Conservation (phyloP, 1,284 basidiomycete genomes). For the Rhodotorula sp. region DNA sequence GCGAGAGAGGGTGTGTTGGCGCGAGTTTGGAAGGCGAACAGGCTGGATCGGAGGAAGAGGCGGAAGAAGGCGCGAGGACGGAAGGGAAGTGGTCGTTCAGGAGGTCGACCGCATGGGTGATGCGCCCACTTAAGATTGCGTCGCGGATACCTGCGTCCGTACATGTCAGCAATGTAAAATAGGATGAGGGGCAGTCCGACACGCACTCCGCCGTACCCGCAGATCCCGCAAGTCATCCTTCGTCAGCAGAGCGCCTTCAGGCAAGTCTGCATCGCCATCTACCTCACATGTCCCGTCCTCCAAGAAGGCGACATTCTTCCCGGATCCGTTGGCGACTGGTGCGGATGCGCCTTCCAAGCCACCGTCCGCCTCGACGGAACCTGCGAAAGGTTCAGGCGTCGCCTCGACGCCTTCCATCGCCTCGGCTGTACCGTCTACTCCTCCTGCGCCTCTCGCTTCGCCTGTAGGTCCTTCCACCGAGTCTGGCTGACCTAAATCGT, state of each 20-base stretch:
- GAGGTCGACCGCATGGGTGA: slow-evolving; percentile 65
- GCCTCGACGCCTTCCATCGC: slow-evolving; percentile 36
- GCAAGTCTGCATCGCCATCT: not conserved
- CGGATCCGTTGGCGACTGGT: not conserved
- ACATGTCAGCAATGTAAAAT: not conserved
- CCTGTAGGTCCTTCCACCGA: not conserved
- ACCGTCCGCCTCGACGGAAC: not conserved
- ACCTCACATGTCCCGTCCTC: not conserved
- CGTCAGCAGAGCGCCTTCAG: not conserved
- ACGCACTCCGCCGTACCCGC: slow-evolving; percentile 60
- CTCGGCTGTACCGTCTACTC: not conserved
- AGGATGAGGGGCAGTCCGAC: not conserved
- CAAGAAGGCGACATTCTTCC: slow-evolving; percentile 17
- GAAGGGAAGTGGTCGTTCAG: slow-evolving; percentile 66
- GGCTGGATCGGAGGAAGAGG: slow-evolving; percentile 43
- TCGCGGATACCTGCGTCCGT: slow-evolving; percentile 60
- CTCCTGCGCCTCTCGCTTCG: not conserved
- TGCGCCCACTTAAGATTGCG: slow-evolving; percentile 64
- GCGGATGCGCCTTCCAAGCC: not conserved
- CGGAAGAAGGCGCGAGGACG: slow-evolving; percentile 54
- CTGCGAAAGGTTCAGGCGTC: slow-evolving; percentile 22
- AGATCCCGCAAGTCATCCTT: slow-evolving; percentile 40
- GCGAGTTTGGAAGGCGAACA: slow-evolving; percentile 52
- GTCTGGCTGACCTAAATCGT: not conserved
- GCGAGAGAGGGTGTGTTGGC: not conserved